phyloP scores from a whole-genome alignment of 129 eudicot genomes.

The Glebionis coronaria region DNA sequence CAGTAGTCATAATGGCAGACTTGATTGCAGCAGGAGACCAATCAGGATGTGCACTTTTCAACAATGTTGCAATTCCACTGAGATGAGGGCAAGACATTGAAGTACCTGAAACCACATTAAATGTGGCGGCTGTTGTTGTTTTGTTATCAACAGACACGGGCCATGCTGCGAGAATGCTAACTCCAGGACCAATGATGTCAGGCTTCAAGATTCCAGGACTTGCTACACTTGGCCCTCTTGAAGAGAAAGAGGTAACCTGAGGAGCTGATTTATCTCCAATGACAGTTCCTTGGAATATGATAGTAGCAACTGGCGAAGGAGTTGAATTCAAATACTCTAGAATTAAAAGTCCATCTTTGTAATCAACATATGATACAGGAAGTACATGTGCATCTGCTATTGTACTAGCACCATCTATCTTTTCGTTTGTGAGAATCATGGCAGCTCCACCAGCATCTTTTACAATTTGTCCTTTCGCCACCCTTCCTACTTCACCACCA shows the following conservation, averaged over 20 bases:
- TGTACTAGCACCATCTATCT: conserved; percentile 38
- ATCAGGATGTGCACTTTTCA: conserved; percentile 50
- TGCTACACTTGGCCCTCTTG: conserved; percentile 43
- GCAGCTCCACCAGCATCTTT: conserved; percentile 68
- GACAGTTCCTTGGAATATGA: conserved; percentile 50
- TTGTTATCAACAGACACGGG: conserved; percentile 33
- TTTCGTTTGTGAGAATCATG: conserved; percentile 51
- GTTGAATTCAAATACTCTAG: conserved; percentile 48
- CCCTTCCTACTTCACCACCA: conserved; percentile 24
- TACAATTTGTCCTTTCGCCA: conserved; percentile 42
- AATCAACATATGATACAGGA: conserved; percentile 52
- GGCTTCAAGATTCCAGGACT: conserved; percentile 61
- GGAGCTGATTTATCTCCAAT: conserved; percentile 40
- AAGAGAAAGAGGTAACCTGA: conserved; percentile 45
- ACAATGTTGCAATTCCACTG: conserved; percentile 45
- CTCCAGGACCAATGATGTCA: conserved; percentile 57
- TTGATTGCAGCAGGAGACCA: conserved; percentile 65
- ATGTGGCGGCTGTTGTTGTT: conserved; percentile 19
- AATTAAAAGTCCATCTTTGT: conserved; percentile 35
- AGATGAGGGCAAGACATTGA: conserved; percentile 67
- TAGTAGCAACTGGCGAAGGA: conserved; percentile 44
- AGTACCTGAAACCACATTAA: conserved; percentile 50
- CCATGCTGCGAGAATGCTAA: conserved; percentile 62
- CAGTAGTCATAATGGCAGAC: conserved; percentile 55
- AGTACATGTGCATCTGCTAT: conserved; percentile 49